phyloP scores from a whole-genome alignment of 2,329 filamentous ascomycete genomes.

The Plenodomus tracheiphilus region DNA sequence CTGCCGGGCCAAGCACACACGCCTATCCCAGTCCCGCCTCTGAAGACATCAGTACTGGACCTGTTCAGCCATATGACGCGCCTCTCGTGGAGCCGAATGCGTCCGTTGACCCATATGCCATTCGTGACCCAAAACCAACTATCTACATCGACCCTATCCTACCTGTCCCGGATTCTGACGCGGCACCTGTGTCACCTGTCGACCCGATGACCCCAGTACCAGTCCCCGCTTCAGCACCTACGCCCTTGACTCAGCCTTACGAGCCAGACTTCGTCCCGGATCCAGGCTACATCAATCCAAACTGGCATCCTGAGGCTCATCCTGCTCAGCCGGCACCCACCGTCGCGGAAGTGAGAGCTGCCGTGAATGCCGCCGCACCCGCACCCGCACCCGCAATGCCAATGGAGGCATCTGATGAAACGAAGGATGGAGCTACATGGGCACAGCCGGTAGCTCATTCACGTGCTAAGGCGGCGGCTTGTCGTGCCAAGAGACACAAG shows the following conservation, averaged over 20 bases:
- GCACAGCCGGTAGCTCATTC: background rate
- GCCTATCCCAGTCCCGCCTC: no score
- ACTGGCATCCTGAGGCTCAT: background rate
- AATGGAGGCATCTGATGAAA: background rate
- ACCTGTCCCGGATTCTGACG: background rate
- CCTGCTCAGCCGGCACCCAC: background rate
- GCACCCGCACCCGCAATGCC: background rate
- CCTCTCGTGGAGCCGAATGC: background rate
- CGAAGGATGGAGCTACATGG: background rate
- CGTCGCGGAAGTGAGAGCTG: background rate
- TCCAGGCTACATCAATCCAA: slow-evolving; percentile 2
- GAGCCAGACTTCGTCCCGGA: background rate
- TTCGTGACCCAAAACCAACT: background rate
- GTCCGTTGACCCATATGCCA: no score
- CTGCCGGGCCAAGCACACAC: no score
- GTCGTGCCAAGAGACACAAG: background rate
- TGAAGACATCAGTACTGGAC: background rate
- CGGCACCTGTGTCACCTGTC: background rate
- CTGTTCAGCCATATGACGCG: background rate
- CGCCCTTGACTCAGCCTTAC: background rate
- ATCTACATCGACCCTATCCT: background rate
- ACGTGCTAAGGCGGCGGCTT: background rate
- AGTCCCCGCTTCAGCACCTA: background rate
- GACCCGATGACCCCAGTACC: background rate
- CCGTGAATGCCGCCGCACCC: background rate